A percentile compares a stretch with the other conserved stretches of the same genome.
phyloP scores from a whole-genome alignment of 2,329 filamentous ascomycete species.

The Metarhizium robertsii region DNA sequence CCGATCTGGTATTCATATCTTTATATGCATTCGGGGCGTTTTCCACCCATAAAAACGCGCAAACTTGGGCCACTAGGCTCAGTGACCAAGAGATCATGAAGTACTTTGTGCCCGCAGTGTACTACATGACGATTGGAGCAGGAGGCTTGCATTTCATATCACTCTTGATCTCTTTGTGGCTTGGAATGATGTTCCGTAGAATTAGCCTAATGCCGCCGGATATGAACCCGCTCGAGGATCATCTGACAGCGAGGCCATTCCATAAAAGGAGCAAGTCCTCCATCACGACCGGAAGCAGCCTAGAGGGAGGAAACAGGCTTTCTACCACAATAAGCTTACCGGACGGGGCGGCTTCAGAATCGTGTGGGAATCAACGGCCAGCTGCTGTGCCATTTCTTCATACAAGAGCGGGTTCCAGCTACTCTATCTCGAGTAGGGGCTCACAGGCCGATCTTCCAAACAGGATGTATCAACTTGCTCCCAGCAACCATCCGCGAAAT shows the following conservation, averaged over 20 bases:
- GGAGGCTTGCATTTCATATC: conserved; percentile 63
- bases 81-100: conserved; percentile 43
- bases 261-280: conserved; percentile 70
- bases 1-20: conserved; percentile 51
- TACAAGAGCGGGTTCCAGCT: conserved; percentile 57
- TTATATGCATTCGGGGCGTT: conserved; percentile 48
- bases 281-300: conserved; percentile 34
- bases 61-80: conserved; percentile 61
- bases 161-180: conserved; percentile 61
- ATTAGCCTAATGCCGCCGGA: conserved; percentile 80
- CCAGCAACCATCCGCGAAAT: conserved; percentile 32
- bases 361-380: conserved; percentile 36
- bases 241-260: conserved; percentile 60
- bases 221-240: conserved; percentile 87
- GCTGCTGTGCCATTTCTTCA: conserved; percentile 69
- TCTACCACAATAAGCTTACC: conserved; percentile 31
- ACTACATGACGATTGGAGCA: conserved; percentile 55
- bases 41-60: conserved; percentile 32
- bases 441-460: conserved; percentile 46
- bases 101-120: conserved; percentile 56
- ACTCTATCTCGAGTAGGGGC: conserved; percentile 43
- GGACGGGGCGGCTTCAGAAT: conserved; percentile 31
- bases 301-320: conserved; percentile 49
- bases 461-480: conserved; percentile 43
- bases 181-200: conserved; percentile 70